These are phyloP conservation scores for Betula pendula DNA, from an alignment of 306 rosid genomes.

Conservation along the genomic window DNA sequence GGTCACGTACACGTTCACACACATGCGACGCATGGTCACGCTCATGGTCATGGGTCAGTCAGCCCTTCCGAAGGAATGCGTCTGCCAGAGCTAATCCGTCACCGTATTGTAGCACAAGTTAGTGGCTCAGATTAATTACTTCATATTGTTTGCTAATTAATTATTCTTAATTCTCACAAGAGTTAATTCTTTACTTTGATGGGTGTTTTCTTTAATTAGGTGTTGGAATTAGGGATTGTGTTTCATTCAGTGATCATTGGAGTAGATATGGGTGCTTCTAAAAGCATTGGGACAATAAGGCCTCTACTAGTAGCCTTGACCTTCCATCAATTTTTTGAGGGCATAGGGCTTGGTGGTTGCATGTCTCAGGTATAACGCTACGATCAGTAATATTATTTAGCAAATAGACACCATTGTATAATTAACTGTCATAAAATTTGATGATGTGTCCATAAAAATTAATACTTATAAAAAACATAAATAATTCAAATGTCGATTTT, in stretches of 20 bases:
- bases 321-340: constrained; percentile 69
- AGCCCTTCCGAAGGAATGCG: constrained; percentile 14
- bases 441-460: too few relatives aligned
- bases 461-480: too few relatives aligned
- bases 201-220: constrained; percentile 20
- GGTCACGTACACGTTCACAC: constrained; percentile 55
- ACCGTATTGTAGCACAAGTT: constrained; percentile 68
- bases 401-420: too few relatives aligned
- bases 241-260: constrained; percentile 65
- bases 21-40: constrained; percentile 70
- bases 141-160: too few relatives aligned
- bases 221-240: constrained; percentile 59
- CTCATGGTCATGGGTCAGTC: constrained; percentile 47
- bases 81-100: constrained; percentile 42
- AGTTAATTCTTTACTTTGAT: background rate
- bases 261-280: constrained; percentile 46
- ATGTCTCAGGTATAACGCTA: constrained; percentile 47
- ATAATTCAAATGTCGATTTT: too few relatives aligned
- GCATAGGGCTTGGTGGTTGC: constrained; percentile 67
- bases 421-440: too few relatives aligned
- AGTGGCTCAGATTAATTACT: background rate
- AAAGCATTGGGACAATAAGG: constrained; percentile 36
- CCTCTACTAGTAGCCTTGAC: constrained; percentile 53
- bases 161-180: background rate
- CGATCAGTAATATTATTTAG: too few relatives aligned